These are phyloP conservation scores for Lasiodiplodia theobromae DNA, from an alignment of 2,329 filamentous ascomycete species.

Conservation along the genomic window DNA sequence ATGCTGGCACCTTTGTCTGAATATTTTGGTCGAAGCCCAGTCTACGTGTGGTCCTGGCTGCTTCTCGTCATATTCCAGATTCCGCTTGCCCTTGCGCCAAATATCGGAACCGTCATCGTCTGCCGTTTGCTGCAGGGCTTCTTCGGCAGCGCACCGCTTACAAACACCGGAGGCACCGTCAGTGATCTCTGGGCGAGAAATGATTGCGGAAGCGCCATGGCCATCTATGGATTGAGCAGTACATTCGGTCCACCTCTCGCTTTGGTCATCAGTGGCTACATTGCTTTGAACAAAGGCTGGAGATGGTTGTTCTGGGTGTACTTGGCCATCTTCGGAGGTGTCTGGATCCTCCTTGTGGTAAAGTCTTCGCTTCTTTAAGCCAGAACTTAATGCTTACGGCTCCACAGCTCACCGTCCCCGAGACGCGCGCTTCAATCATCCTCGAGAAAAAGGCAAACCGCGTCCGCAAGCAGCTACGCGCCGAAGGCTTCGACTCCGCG, in stretches of 20 bases:
- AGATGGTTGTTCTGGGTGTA: constrained; percentile 47
- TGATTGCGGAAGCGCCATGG: constrained; percentile 36
- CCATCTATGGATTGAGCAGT: constrained; percentile 39
- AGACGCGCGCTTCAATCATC: constrained; percentile 41
- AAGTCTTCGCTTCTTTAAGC: constrained; percentile 17
- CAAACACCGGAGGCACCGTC: constrained; percentile 31
- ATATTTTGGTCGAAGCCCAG: constrained; percentile 37
- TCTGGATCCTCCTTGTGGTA: constrained; percentile 33
- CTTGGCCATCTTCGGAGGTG: constrained; percentile 49
- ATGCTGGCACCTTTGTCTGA: constrained; percentile 42
- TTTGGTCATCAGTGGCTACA: constrained; percentile 46
- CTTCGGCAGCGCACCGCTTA: constrained; percentile 28
- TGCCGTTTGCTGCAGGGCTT: constrained; percentile 25
- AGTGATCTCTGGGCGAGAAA: constrained; percentile 40
- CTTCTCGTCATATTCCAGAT: constrained; percentile 38
- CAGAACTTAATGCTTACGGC: constrained; percentile 10
- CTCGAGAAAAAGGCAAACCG: constrained; percentile 54
- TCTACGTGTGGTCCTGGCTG: constrained; percentile 38
- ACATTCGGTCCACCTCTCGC: constrained; percentile 44
- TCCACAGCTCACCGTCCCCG: constrained; percentile 36
- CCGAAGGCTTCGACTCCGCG: constrained; percentile 14
- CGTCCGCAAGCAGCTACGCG: constrained; percentile 56
- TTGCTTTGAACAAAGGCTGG: constrained; percentile 45
- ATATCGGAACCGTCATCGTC: constrained; percentile 36
- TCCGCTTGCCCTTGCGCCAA: constrained; percentile 39